Base-by-base conservation (phyloP, 805 yeast species). In the Metschnikowia arizonensis region DNA sequence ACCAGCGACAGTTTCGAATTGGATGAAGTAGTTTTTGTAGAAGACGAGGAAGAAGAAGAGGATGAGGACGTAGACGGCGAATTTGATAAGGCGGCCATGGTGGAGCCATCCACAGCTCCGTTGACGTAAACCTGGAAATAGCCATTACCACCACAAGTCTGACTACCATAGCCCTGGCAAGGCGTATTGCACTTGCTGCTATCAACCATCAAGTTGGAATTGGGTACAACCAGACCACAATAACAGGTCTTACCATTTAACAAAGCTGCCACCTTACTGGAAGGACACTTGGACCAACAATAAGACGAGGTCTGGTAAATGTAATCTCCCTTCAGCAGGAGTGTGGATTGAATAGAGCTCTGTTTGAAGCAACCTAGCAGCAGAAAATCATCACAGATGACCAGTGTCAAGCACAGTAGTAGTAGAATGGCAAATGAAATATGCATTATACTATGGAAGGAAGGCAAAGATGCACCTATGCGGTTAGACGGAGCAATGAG, bases 81-180 rank as follows among this genome's bases (percentile, higher is more conserved):
- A 6, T 54, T 41, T 3, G 57, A 35, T 10, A 52, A 41, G 12
- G 44, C 25, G 4, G 47, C 55, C 39, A 49, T 45, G 28, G 52
- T 44, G 12, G 55, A 38, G 10, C 52, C 54, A 5, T 47, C 49
- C 4, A 52, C 66, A 32, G 59, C 69, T 18, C 50, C 64, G 41
- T 68, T 64, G 6, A 72, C 63, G 49, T 67, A 79, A 14, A 81
- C 76, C 29, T 69, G 61, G 53, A 74, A 73, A 44, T 73, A 74
- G 29, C 56, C 56, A 24, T 60, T 54, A 18, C 74, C 66, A 26
- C 85, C 85, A 63, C 96, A 87, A 8, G 50, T 65, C 44, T 83
- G 84, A 3, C 53, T 35, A 8, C 79, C 76, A 63, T 74, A 88
- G n/a, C 88, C 95, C 17, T 58, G 61, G 63, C 96, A 88, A 3